These are phyloP conservation scores for Teunomyces aglyptinius DNA, from an alignment of 805 yeast species.

Conservation along the genomic window DNA sequence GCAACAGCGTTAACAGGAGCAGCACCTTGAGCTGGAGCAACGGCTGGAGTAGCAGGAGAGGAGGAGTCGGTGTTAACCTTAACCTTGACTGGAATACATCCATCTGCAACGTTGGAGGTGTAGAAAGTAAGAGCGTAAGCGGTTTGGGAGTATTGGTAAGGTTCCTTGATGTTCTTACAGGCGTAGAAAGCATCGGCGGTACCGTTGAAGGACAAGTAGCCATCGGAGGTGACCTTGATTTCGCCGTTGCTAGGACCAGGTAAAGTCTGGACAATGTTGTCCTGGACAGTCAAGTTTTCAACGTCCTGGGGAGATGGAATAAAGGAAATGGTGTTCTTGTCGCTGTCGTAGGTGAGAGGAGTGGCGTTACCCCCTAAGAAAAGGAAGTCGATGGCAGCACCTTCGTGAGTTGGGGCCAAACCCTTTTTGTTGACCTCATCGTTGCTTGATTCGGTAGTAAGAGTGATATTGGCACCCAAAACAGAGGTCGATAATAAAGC, in stretches of 20 bases:
- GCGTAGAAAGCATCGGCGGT: slow-evolving; percentile 31
- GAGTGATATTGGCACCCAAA: slow-evolving; percentile 5
- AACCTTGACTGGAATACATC: slow-evolving; percentile 15
- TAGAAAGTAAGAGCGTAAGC: slow-evolving; percentile 19
- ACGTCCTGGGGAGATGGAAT: neutral
- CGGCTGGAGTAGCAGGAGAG: neutral
- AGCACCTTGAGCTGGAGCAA: neutral
- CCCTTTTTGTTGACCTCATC: slow-evolving; percentile 6
- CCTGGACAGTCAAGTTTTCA: neutral
- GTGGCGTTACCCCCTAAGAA: slow-evolving; percentile 24
- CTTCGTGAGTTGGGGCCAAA: slow-evolving; percentile 29
- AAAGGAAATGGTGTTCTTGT: neutral
- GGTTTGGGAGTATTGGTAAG: slow-evolving; percentile 34
- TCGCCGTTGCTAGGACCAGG: slow-evolving; percentile 5
- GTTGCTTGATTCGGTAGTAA: slow-evolving; percentile 3
- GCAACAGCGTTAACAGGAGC: neutral
- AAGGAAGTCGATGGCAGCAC: slow-evolving; percentile 43
- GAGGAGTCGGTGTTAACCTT: neutral
- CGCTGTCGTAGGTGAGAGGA: slow-evolving; percentile 18
- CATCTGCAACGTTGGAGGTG: slow-evolving; percentile 26
- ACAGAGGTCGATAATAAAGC: slow-evolving; percentile 8
- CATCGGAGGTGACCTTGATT: slow-evolving; percentile 6
- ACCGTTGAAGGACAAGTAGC: slow-evolving; percentile 25
- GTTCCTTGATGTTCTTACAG: slow-evolving; percentile 43
- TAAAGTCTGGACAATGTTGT: slow-evolving; percentile 9